Evolutionary conservation across 805 yeast genomes (phyloP).

Genomic region (Diddensiella transvaalensis): DNA sequence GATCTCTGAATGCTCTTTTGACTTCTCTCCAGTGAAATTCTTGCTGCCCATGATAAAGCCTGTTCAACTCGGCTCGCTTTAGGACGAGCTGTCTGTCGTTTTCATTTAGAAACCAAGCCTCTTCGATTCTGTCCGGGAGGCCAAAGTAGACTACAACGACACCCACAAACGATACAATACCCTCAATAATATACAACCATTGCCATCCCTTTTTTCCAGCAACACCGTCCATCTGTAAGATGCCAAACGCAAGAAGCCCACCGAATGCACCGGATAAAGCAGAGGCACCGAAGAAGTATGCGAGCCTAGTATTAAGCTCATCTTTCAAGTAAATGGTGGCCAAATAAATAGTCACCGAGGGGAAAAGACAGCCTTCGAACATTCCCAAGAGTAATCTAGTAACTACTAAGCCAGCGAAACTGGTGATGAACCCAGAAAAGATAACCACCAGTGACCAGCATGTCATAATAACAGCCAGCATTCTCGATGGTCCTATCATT

Average conservation of each 20-base stretch:
- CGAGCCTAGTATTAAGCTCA: conserved; percentile 41
- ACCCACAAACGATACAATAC: conserved; percentile 41
- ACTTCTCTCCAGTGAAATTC: conserved; percentile 9
- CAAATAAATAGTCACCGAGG: conserved; percentile 28
- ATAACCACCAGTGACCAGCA: conserved; percentile 28
- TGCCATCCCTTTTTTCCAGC: conserved; percentile 53
- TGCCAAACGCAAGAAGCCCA: conserved; percentile 55
- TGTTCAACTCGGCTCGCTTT: conserved; percentile 6
- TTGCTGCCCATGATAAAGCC: conserved; percentile 3
- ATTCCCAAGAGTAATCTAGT: conserved; percentile 32
- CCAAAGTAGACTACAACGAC: conserved; percentile 40
- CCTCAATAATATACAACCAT: conserved; percentile 65
- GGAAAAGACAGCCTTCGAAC: conserved; percentile 30
- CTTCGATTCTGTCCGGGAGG: conserved; percentile 51
- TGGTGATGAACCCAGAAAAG: conserved; percentile 24
- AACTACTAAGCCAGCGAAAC: conserved; percentile 26
- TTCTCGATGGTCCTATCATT: conserved; percentile 38
- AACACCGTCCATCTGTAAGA: conserved; percentile 44
- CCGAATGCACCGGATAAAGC: conserved; percentile 34
- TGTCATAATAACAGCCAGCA: conserved; percentile 31
- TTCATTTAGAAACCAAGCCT: conserved; percentile 27
- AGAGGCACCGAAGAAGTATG: conserved; percentile 18
- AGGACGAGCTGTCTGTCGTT: conserved; percentile 28
- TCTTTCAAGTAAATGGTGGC: conserved; percentile 35
- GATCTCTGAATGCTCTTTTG: conserved; percentile 4